A percentile compares a stretch with the other conserved stretches of the same genome.
phyloP scores from a whole-genome alignment of 2,329 filamentous ascomycete species.

The Scortechinia acanthostroma region DNA sequence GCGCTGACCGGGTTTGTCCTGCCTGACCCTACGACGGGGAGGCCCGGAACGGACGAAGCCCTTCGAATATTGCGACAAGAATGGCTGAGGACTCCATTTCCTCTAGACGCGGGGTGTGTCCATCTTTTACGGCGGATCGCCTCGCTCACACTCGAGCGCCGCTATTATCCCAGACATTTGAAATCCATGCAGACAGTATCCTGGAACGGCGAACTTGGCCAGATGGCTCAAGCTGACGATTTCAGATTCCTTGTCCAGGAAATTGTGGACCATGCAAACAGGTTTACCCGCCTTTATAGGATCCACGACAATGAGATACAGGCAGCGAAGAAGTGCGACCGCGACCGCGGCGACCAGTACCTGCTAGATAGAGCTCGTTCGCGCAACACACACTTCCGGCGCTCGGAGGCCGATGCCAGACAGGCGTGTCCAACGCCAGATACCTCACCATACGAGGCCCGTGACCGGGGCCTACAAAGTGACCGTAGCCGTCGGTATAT shows the following conservation, averaged over 20 bases:
- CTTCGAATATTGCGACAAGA: constrained; percentile 13
- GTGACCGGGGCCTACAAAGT: too few relatives aligned
- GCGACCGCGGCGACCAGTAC: too few relatives aligned
- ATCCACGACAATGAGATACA: too few relatives aligned
- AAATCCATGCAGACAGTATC: constrained; percentile 21
- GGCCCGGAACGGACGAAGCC: constrained; percentile 40
- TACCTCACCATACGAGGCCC: too few relatives aligned
- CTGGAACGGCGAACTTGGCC: constrained; percentile 21
- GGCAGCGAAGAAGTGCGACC: too few relatives aligned
- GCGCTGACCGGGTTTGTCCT: constrained; percentile 38
- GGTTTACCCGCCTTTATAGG: too few relatives aligned
- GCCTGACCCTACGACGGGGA: constrained; percentile 35
- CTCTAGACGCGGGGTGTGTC: neutral
- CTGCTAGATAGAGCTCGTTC: too few relatives aligned
- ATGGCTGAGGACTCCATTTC: neutral
- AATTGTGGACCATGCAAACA: too few relatives aligned
- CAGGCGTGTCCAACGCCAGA: too few relatives aligned
- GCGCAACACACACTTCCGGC: too few relatives aligned
- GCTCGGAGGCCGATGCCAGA: too few relatives aligned
- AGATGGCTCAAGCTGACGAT: constrained; percentile 26
- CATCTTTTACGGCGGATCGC: neutral
- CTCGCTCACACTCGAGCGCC: constrained; percentile 17
- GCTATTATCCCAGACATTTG: constrained; percentile 24
- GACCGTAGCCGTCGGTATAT: too few relatives aligned
- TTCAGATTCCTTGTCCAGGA: constrained; percentile 15